A percentile compares a stretch with the other conserved stretches of the same genome.
phyloP scores from a whole-genome alignment of 768 basidiomycete genomes.

The Lactarius akahatsu region DNA sequence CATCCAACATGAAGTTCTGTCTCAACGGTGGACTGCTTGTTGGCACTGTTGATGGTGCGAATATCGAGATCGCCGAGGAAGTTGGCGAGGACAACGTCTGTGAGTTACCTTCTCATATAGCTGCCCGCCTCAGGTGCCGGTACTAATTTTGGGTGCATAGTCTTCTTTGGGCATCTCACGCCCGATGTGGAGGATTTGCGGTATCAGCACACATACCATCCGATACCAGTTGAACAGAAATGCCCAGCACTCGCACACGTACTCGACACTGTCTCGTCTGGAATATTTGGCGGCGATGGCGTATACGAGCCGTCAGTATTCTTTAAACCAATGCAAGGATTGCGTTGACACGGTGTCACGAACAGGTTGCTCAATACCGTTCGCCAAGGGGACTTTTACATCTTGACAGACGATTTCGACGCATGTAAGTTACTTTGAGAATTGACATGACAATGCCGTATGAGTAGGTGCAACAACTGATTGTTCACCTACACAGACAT shows the following conservation, averaged over 20 bases:
- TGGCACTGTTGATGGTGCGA: constrained; percentile 91
- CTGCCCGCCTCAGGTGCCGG: neutral
- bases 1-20: constrained; percentile 88
- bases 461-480: constrained; percentile 1
- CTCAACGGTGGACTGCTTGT: constrained; percentile 86
- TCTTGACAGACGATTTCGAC: constrained; percentile 91
- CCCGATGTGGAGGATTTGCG: constrained; percentile 86
- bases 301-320: constrained; percentile 84
- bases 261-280: constrained; percentile 69
- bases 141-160: constrained; percentile 37
- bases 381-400: constrained; percentile 72
- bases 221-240: constrained; percentile 76
- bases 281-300: constrained; percentile 74
- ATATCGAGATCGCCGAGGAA: constrained; percentile 96
- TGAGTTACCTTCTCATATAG: constrained; percentile 43
- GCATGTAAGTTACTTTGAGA: constrained; percentile 57
- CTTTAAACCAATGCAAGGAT: constrained; percentile 16
- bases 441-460: neutral
- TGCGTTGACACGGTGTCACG: constrained; percentile 31
- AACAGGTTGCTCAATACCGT: constrained; percentile 71
- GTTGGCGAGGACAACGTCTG: constrained; percentile 91
- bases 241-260: constrained; percentile 81
- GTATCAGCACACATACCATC: constrained; percentile 82
- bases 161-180: constrained; percentile 90
- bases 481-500: constrained; percentile 51